phyloP scores from a whole-genome alignment of 768 basidiomycete genomes.

The Candolleomyces aberdarensis region DNA sequence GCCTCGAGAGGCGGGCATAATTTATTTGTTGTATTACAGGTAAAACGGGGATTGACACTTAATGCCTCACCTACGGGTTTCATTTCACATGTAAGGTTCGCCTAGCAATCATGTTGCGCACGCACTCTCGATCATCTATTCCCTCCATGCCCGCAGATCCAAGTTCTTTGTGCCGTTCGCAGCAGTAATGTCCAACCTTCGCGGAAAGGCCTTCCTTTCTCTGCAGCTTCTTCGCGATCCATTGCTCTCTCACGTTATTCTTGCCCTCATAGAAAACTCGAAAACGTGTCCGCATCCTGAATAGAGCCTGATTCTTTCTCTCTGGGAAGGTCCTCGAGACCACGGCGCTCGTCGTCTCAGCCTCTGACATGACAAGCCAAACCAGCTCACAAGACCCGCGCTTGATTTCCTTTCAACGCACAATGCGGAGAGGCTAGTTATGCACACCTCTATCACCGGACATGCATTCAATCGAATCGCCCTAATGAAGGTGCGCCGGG shows the following conservation, averaged over 20 bases:
- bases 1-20: neutral
- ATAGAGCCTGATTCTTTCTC: neutral
- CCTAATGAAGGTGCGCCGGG: neutral
- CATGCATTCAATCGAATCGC: neutral
- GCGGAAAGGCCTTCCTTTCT: slow-evolving; percentile 1
- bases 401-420: neutral
- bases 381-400: neutral
- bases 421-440: neutral
- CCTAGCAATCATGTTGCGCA: neutral
- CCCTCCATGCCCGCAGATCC: neutral
- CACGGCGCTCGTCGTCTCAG: neutral
- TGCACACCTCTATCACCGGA: neutral
- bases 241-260: neutral
- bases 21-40: slow-evolving; percentile 5
- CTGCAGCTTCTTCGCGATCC: neutral
- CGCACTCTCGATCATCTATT: neutral
- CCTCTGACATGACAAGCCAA: neutral
- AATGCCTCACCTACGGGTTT: neutral
- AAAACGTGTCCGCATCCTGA: neutral
- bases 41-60: neutral
- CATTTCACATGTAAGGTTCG: neutral
- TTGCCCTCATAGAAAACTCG: neutral
- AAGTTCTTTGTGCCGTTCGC: neutral
- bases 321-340: neutral
- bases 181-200: neutral